Conservation (phyloP, 2,329 filamentous ascomycete genomes). For the Aspergillus glaucus region DNA sequence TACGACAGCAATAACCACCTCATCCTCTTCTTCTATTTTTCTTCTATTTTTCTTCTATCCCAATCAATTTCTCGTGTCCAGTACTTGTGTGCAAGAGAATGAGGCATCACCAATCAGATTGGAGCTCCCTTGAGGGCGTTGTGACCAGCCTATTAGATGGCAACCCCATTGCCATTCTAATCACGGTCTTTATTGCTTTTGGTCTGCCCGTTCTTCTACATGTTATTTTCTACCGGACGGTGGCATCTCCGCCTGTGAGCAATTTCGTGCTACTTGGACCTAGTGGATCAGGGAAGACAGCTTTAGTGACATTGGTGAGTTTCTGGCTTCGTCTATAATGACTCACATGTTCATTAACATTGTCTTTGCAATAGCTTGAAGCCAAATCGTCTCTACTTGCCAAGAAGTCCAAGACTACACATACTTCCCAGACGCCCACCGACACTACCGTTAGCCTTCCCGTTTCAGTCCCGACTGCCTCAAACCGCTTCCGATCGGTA, state of each 20-base stretch:
- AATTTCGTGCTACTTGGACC: conserved; percentile 79
- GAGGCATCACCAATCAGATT: conserved; percentile 27
- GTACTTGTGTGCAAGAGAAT: conserved; percentile 3
- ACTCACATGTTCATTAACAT: background rate
- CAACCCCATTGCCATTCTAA: conserved; percentile 46
- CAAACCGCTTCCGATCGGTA: conserved; percentile 58
- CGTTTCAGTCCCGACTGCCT: conserved; percentile 45
- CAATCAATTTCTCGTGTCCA: background rate
- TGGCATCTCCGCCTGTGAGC: conserved; percentile 56
- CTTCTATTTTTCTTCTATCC: background rate
- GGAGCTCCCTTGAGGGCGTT: conserved; percentile 33
- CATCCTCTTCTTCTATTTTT: background rate
- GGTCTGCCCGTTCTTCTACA: conserved; percentile 73
- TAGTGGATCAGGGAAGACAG: conserved; percentile 78
- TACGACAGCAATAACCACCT: background rate
- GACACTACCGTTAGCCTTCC: conserved; percentile 53
- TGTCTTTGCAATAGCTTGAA: conserved; percentile 33
- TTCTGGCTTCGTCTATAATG: background rate
- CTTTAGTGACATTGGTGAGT: conserved; percentile 69
- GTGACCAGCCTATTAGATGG: conserved; percentile 39
- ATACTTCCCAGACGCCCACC: conserved; percentile 58
- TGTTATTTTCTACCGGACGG: conserved; percentile 61
- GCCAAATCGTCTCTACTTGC: conserved; percentile 36
- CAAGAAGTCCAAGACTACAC: conserved; percentile 40
- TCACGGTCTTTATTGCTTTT: conserved; percentile 66